A percentile compares a stretch with the other conserved stretches of the same genome.
phyloP scores from a whole-genome alignment of 2,329 filamentous ascomycete genomes.

The Calonectria honghensis region DNA sequence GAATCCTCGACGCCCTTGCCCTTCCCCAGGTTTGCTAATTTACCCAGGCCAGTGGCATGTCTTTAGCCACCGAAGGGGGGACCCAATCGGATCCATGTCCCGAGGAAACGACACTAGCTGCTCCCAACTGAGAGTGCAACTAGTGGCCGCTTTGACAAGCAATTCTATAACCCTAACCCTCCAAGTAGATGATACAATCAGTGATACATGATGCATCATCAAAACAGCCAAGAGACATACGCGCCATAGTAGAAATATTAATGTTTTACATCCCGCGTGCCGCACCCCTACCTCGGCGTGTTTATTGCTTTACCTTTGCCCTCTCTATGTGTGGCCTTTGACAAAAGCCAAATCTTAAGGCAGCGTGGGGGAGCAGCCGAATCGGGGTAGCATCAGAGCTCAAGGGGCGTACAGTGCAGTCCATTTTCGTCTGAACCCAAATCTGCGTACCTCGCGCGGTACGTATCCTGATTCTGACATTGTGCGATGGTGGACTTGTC shows the following conservation, averaged over 20 bases:
- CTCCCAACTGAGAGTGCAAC: slow-evolving; percentile 18
- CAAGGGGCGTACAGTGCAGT: background rate
- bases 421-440: no score
- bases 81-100: slow-evolving; percentile 25
- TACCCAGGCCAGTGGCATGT: slow-evolving; percentile 6
- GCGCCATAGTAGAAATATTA: background rate
- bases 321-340: background rate
- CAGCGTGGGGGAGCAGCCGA: slow-evolving; percentile 13
- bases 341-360: slow-evolving; percentile 15
- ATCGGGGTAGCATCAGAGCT: background rate
- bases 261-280: slow-evolving; percentile 11
- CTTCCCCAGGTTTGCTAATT: slow-evolving; percentile 27
- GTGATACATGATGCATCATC: slow-evolving; percentile 5
- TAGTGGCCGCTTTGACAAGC: slow-evolving; percentile 21
- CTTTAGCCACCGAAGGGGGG: background rate
- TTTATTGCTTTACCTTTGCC: slow-evolving; percentile 7
- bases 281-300: background rate
- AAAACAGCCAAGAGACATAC: slow-evolving; percentile 22
- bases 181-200: slow-evolving; percentile 9
- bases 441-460: no score
- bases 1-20: slow-evolving; percentile 34
- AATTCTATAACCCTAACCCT: slow-evolving; percentile 27
- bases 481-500: slow-evolving; percentile 1
- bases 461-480: background rate
- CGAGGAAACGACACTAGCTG: slow-evolving; percentile 17